A percentile compares a stretch with the other conserved stretches of the same genome.
These are phyloP conservation scores for Tulasnella sp. DNA, from an alignment of 768 basidiomycete genomes.

Conservation along the genomic window DNA sequence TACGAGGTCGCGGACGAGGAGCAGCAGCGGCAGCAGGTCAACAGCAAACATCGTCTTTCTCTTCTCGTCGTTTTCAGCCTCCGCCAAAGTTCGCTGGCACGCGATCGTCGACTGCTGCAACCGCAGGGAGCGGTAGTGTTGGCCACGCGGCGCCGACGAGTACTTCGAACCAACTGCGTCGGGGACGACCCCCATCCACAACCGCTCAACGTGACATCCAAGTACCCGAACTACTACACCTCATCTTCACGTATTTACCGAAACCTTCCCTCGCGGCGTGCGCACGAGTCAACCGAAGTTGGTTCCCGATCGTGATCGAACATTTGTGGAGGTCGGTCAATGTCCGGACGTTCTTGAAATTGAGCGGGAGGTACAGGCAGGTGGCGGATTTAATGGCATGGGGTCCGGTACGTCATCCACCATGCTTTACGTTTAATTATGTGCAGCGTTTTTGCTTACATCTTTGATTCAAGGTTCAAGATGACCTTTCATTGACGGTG, in stretches of 20 bases:
- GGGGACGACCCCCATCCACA: neutral
- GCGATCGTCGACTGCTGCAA: neutral
- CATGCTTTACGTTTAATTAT: neutral
- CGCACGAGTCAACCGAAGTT: neutral
- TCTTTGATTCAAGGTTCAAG: neutral
- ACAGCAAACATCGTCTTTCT: neutral
- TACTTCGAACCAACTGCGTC: neutral
- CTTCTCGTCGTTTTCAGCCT: neutral
- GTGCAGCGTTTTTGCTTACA: neutral
- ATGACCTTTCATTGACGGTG: neutral
- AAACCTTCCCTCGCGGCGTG: neutral
- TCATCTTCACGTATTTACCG: constrained; percentile 4
- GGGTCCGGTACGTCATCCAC: neutral
- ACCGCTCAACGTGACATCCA: neutral
- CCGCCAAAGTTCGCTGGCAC: neutral
- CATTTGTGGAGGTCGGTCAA: constrained; percentile 13
- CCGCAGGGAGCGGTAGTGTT: neutral
- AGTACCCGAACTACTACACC: constrained; percentile 11
- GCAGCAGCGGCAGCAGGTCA: neutral
- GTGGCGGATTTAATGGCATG: neutral
- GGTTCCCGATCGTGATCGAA: constrained; percentile 10
- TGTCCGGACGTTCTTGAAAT: neutral
- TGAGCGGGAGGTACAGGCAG: neutral
- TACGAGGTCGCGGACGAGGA: neutral
- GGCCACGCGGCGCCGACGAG: neutral